Evolutionary conservation across 2,329 filamentous ascomycete species (phyloP).

Genomic region (Colletotrichum camelliae): DNA sequence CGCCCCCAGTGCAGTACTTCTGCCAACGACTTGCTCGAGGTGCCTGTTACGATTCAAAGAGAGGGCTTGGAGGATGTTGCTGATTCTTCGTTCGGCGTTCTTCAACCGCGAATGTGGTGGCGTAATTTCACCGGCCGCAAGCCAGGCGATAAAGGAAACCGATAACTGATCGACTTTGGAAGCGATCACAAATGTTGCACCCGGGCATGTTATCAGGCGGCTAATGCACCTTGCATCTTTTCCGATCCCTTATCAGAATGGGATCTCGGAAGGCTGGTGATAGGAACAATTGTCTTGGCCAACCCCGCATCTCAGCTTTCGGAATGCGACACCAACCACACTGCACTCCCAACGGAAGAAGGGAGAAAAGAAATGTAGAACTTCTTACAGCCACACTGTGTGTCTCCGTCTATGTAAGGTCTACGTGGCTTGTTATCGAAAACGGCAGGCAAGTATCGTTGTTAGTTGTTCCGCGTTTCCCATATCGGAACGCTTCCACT

Average conservation of each 20-base stretch:
- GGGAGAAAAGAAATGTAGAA: background rate
- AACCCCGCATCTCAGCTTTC: background rate
- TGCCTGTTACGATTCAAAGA: background rate
- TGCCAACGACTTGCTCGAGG: background rate
- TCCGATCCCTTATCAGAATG: background rate
- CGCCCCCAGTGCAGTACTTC: background rate
- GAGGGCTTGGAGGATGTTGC: background rate
- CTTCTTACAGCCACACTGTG: background rate
- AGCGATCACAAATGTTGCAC: background rate
- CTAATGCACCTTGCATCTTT: background rate
- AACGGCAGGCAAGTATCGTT: background rate
- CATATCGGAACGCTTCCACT: background rate
- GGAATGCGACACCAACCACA: background rate
- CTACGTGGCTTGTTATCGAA: background rate
- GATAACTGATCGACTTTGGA: background rate
- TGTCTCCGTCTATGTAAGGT: background rate
- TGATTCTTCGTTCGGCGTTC: background rate
- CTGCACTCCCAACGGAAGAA: background rate
- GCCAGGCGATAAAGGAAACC: background rate
- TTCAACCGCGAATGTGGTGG: background rate
- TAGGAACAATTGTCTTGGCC: background rate
- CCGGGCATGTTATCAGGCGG: background rate
- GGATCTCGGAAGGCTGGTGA: background rate
- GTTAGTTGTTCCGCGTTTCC: background rate
- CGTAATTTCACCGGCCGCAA: background rate